These are phyloP conservation scores for Mrakia gelida DNA, from an alignment of 768 basidiomycete genomes.

Conservation along the genomic window DNA sequence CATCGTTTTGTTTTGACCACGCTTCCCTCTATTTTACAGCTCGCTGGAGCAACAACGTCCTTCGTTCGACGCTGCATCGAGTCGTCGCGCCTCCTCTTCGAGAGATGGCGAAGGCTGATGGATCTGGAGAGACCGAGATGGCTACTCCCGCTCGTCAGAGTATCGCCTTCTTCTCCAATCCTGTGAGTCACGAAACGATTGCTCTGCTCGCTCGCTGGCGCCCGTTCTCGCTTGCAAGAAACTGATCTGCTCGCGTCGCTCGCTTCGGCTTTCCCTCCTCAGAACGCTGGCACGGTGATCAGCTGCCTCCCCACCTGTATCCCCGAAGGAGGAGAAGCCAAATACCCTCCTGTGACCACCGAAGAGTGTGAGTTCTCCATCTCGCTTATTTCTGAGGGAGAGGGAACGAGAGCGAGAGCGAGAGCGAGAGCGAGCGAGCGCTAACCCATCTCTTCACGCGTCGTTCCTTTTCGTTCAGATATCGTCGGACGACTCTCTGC, in stretches of 20 bases:
- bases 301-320: slow-evolving; percentile 64
- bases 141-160: slow-evolving; percentile 60
- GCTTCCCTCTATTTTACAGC: background rate
- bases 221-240: background rate
- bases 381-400: background rate
- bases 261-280: background rate
- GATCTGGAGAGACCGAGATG: slow-evolving; percentile 54
- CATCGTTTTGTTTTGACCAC: slow-evolving; percentile 57
- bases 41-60: slow-evolving; percentile 38
- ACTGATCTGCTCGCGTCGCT: background rate
- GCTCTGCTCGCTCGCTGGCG: no score
- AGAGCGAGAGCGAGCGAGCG: no score
- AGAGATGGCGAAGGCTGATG: slow-evolving; percentile 46
- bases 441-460: background rate
- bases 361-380: slow-evolving; percentile 64
- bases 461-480: background rate
- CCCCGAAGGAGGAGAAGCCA: slow-evolving; percentile 49
- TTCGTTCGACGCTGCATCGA: slow-evolving; percentile 60
- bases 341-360: slow-evolving; percentile 67
- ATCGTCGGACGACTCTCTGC: slow-evolving; percentile 23
- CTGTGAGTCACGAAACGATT: slow-evolving; percentile 38
- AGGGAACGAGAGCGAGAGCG: no score
- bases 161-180: slow-evolving; percentile 84
- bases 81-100: slow-evolving; percentile 66
- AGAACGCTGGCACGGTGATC: slow-evolving; percentile 61